Percentiles rank a stretch among this genome's conserved stretches.
phyloP scores from a whole-genome alignment of 768 basidiomycete species.

The Tephrocybe rancida region DNA sequence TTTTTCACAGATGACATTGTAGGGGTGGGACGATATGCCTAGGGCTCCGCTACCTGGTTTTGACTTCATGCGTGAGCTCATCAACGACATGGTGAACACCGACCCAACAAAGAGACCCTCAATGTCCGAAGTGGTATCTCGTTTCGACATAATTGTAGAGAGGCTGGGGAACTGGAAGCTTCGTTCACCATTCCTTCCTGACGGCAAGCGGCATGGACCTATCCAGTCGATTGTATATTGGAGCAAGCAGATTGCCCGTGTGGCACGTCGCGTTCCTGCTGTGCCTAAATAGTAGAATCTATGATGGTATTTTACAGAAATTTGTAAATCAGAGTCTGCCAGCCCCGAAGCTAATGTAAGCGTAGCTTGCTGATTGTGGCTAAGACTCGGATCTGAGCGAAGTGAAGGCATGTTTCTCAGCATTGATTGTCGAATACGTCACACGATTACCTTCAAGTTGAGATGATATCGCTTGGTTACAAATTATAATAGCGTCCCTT shows the following conservation, averaged over 20 bases:
- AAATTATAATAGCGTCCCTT: no score
- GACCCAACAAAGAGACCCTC: constrained; percentile 34
- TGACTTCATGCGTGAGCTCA: constrained; percentile 19
- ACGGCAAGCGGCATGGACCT: neutral
- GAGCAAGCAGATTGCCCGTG: neutral
- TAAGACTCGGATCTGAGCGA: no score
- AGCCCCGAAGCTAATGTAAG: no score
- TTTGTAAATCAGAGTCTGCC: no score
- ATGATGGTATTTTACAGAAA: no score
- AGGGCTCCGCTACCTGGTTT: constrained; percentile 14
- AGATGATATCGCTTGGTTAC: no score
- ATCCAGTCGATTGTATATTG: neutral
- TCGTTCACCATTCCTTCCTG: constrained; percentile 26
- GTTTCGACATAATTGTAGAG: constrained; percentile 22
- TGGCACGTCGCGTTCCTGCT: neutral
- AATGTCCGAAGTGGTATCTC: constrained; percentile 29
- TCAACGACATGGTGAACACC: constrained; percentile 18
- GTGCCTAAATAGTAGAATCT: no score
- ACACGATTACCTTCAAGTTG: no score
- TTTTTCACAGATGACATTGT: neutral
- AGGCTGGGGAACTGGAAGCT: constrained; percentile 24
- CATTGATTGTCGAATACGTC: no score
- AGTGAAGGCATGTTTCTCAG: no score
- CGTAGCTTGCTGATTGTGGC: no score
- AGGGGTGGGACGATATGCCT: constrained; percentile 6